phyloP scores from a whole-genome alignment of 495 filamentous ascomycete genomes.

The Hypoxylon fuscum region DNA sequence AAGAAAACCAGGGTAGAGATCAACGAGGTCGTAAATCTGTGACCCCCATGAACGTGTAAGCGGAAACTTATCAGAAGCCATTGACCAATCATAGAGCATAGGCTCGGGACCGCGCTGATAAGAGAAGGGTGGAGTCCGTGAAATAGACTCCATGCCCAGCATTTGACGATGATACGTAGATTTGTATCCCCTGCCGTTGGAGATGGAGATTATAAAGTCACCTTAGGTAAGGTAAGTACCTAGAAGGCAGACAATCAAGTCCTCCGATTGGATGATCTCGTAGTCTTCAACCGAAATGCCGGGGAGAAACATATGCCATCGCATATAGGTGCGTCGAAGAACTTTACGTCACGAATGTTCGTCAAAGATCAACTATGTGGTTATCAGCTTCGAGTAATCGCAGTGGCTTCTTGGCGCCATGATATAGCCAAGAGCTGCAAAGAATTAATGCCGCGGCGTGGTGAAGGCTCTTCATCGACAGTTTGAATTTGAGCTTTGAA shows the following conservation, averaged over 20 bases:
- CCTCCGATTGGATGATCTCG: constrained; percentile 14
- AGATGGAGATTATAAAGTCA: background rate
- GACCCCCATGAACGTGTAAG: constrained; percentile 40
- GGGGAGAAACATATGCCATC: background rate
- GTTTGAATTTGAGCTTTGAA: too few relatives aligned
- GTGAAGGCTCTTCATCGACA: too few relatives aligned
- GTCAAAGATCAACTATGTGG: background rate
- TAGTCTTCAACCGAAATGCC: background rate
- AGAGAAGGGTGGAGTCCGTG: constrained; percentile 10
- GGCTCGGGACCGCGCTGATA: constrained; percentile 12
- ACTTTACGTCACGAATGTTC: background rate
- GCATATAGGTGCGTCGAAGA: background rate
- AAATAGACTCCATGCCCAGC: background rate
- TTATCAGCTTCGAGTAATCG: too few relatives aligned
- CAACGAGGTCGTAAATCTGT: constrained; percentile 27
- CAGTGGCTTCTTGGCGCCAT: too few relatives aligned
- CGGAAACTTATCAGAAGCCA: constrained; percentile 31
- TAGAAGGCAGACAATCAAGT: background rate
- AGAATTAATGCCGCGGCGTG: too few relatives aligned
- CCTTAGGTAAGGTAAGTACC: background rate
- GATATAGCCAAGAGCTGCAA: too few relatives aligned
- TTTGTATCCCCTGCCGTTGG: too few relatives aligned
- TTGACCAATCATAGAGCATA: constrained; percentile 28
- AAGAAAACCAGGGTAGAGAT: constrained; percentile 25
- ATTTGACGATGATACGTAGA: constrained; percentile 3